phyloP scores from a whole-genome alignment of 495 filamentous ascomycete species.

The Neurospora sp. region DNA sequence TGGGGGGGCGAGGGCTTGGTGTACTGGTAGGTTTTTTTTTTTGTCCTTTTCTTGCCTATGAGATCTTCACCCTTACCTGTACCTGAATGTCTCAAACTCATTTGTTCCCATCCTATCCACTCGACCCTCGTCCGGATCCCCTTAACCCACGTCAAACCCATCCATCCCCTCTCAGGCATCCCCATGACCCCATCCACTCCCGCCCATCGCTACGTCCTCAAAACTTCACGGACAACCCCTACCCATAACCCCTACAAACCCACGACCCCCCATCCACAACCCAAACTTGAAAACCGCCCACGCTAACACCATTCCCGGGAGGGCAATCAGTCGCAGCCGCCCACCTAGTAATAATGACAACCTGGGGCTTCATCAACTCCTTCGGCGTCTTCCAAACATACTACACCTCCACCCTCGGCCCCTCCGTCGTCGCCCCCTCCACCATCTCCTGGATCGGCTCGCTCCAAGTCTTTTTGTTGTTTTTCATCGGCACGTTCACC shows the following conservation, averaged over 20 bases:
- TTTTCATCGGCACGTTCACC: slow-evolving; percentile 59
- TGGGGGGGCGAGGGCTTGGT: slow-evolving; percentile 41
- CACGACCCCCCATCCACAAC: too few relatives aligned
- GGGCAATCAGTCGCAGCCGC: slow-evolving; percentile 13
- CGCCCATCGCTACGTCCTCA: too few relatives aligned
- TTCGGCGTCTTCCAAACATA: slow-evolving; percentile 78
- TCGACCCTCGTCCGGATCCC: not conserved
- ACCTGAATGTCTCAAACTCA: not conserved
- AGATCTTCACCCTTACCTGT: not conserved
- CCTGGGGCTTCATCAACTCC: slow-evolving; percentile 49
- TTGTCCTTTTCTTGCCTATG: not conserved
- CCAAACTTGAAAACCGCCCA: too few relatives aligned
- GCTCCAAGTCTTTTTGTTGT: slow-evolving; percentile 62
- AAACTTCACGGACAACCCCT: not conserved
- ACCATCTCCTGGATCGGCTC: slow-evolving; percentile 71
- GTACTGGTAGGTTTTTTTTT: slow-evolving; percentile 22
- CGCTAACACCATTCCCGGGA: too few relatives aligned
- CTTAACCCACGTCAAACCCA: not conserved
- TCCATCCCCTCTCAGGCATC: not conserved
- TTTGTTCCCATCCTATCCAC: too few relatives aligned
- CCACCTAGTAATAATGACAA: slow-evolving; percentile 39
- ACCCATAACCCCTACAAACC: not conserved
- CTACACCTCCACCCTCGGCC: slow-evolving; percentile 44
- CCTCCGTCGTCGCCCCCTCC: slow-evolving; percentile 38
- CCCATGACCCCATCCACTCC: too few relatives aligned